Evolutionary conservation across 257 asterid species (phyloP).

Genomic region (Avicennia marina): DNA sequence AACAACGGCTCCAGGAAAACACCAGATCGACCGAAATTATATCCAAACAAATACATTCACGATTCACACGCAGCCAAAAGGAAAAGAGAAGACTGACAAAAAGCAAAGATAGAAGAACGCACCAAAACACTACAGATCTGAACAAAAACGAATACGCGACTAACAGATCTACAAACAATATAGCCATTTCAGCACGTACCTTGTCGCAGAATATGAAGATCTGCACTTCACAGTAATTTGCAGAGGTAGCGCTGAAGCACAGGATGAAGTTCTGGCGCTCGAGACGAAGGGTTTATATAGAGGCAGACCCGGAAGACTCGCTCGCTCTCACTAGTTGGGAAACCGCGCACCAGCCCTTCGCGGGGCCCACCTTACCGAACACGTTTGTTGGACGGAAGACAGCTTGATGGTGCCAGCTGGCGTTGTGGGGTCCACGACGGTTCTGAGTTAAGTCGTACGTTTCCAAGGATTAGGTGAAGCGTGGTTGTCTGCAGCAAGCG

Average conservation of each 20-base stretch:
- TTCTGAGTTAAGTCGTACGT: too few relatives aligned
- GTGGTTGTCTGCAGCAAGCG: not conserved
- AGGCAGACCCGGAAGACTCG: constrained; percentile 26
- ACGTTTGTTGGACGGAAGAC: not conserved
- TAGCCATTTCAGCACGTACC: constrained; percentile 13
- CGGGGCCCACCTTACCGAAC: constrained; percentile 5
- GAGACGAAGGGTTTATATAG: constrained; percentile 16
- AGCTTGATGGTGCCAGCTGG: constrained; percentile 18
- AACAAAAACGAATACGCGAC: not conserved
- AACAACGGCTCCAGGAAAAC: not conserved
- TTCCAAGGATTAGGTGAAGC: too few relatives aligned
- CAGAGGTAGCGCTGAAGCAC: too few relatives aligned
- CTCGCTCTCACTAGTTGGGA: constrained; percentile 10
- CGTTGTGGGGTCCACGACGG: constrained; percentile 5
- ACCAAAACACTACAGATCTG: constrained; percentile 17
- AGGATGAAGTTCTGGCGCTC: constrained; percentile 14
- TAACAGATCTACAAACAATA: constrained; percentile 17
- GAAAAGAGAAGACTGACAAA: too few relatives aligned
- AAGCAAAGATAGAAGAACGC: not conserved
- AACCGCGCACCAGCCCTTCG: not conserved
- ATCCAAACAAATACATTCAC: not conserved
- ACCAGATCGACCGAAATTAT: not conserved
- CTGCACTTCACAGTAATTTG: not conserved
- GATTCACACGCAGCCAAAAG: not conserved
- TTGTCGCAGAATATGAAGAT: constrained; percentile 11